Evolutionary conservation across 2,329 filamentous ascomycete genomes (phyloP).

Genomic region (Cytospora chrysosperma): DNA sequence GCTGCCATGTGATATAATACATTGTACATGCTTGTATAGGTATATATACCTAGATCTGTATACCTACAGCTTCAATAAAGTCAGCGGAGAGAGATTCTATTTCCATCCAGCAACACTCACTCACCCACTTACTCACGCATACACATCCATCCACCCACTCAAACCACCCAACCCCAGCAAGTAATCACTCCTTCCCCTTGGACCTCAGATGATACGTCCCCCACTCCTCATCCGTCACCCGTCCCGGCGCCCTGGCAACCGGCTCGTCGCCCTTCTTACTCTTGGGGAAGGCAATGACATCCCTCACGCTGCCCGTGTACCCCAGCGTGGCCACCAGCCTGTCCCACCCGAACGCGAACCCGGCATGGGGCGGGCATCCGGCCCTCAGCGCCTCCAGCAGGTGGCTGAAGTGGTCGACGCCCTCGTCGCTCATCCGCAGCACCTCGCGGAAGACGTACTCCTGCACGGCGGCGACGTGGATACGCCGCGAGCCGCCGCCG

Average conservation of each 20-base stretch:
- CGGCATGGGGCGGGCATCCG: conserved; percentile 92
- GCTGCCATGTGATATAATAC: neutral
- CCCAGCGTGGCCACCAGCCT: conserved; percentile 78
- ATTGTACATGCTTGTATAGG: neutral
- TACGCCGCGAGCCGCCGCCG: conserved; percentile 88
- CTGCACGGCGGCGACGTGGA: conserved; percentile 81
- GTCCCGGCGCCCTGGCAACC: conserved; percentile 75
- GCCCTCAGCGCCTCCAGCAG: conserved; percentile 77
- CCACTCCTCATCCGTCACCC: conserved; percentile 58
- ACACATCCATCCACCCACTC: neutral
- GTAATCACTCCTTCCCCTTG: neutral
- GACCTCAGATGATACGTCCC: conserved; percentile 44
- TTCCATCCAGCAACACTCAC: neutral
- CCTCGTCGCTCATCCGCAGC: conserved; percentile 70
- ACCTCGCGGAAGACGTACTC: conserved; percentile 82
- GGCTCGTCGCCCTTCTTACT: conserved; percentile 84
- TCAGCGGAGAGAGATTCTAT: neutral
- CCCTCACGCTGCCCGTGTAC: conserved; percentile 73
- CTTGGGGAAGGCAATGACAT: conserved; percentile 98
- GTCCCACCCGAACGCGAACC: conserved; percentile 91
- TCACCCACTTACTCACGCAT: neutral
- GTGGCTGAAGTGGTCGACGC: conserved; percentile 81
- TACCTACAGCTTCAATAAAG: neutral
- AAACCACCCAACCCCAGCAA: neutral
- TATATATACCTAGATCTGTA: neutral